Percentiles rank a stretch among this genome's conserved stretches.
phyloP scores from a whole-genome alignment of 441 rosid genomes.

The Syzygium malaccense region DNA sequence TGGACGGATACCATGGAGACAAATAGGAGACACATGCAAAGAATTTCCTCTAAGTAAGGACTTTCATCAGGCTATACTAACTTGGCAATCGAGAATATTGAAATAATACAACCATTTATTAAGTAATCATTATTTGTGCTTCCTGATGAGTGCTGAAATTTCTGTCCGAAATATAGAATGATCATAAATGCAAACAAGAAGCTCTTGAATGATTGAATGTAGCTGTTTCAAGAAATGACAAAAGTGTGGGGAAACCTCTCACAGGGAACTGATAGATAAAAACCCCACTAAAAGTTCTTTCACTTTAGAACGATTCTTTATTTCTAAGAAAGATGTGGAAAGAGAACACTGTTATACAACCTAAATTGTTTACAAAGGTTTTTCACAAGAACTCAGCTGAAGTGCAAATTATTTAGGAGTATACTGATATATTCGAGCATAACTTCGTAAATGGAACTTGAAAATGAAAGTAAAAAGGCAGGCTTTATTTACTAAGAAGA shows the following conservation, averaged over 20 bases:
- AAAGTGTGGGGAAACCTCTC: background rate
- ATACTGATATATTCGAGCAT: background rate
- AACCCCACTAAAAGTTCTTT: background rate
- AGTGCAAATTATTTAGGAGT: background rate
- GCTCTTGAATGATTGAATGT: background rate
- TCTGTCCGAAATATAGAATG: background rate
- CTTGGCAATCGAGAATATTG: background rate
- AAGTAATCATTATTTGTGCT: background rate
- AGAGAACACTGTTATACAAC: background rate
- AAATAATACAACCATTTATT: background rate
- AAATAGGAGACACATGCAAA: background rate
- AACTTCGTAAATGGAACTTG: background rate
- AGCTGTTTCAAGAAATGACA: background rate
- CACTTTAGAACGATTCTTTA: background rate
- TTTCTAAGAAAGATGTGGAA: background rate
- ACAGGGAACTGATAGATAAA: background rate
- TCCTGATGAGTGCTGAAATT: background rate
- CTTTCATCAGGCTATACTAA: background rate
- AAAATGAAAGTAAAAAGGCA: background rate
- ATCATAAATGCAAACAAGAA: background rate
- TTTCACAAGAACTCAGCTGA: background rate
- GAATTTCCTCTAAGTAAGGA: background rate
- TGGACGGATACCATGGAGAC: background rate
- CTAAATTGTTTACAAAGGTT: background rate
- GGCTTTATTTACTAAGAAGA: slow-evolving; percentile 5